Evolutionary conservation across 2,329 filamentous ascomycete species (phyloP), one percentile per base, ranked within the genome.

Genomic region (Aspergillus vadensis): DNA sequence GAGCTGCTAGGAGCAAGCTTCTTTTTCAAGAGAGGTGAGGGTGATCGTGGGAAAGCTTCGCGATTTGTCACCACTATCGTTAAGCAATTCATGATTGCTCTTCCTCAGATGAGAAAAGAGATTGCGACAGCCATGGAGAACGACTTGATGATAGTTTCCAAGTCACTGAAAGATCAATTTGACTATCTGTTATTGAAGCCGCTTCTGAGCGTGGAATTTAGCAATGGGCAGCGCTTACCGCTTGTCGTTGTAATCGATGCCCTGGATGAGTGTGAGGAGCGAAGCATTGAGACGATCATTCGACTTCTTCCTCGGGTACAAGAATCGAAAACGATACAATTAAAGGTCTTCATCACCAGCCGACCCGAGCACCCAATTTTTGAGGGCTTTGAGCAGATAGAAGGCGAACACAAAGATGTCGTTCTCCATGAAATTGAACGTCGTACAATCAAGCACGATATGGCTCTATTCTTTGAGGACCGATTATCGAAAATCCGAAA

Each of bases 11-110:
- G 69, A 19, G 74, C 74, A 2, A 78, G 73, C 60, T 82, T 82
- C 65, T 81, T 81, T 67, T 83, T 82, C 68, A 80, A 78, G 58
- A 74, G 70, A 58, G 77, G 76, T 2, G 77, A 78, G 48, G 66
- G 66, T 4, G 76, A 81, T 61, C 72, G 76, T 19, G 71, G 73
- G 5, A 70, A 30, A 10, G 27, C 27, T 4, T 30, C 1, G 10
- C 27, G 10, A 1, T 12, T 30, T 4, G 4, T 30, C 27, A 30
- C 27, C 27, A 30, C 27, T 30, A 30, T 30, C 27, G 67, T 36
- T 69, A 72, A 2, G 60, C 64, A 5, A 70, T 30, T 30, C 4
- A 30, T 30, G 66, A 52, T 70, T 82, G 43, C 73, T 82, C 58
- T 75, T 12, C 76, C 76, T 8, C 50, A 57, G 2, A 36, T 80